These are phyloP conservation scores for Phytopythium litorale DNA, from an alignment of 352 stramenopile genomes.

Conservation along the genomic window DNA sequence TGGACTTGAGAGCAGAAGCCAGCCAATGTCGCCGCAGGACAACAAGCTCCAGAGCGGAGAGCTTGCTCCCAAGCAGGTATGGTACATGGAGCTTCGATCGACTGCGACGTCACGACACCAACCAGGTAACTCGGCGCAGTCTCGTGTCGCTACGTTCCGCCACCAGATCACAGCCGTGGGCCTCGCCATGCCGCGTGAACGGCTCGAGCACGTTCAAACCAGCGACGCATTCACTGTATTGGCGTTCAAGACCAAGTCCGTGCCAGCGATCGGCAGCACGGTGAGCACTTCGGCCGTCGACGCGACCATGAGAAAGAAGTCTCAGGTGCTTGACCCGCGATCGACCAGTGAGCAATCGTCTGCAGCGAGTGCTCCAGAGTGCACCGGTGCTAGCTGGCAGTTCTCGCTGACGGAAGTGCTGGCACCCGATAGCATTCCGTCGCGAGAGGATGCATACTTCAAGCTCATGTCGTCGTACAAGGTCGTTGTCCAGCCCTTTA, in stretches of 20 bases:
- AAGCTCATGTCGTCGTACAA: constrained; percentile 60
- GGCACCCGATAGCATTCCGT: constrained; percentile 32
- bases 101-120: background rate
- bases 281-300: background rate
- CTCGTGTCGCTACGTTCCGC: constrained; percentile 22
- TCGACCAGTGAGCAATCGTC: background rate
- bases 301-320: background rate
- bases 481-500: constrained; percentile 24
- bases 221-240: constrained; percentile 48
- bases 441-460: constrained; percentile 41
- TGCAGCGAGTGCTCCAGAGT: background rate
- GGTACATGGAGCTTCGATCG: constrained; percentile 40
- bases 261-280: constrained; percentile 1
- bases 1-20: constrained; percentile 10
- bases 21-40: background rate
- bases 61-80: constrained; percentile 26
- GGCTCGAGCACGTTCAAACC: constrained; percentile 29
- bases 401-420: constrained; percentile 32
- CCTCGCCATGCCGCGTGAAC: constrained; percentile 21
- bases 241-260: constrained; percentile 40
- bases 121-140: background rate
- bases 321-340: background rate
- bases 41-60: background rate
- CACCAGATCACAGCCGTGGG: constrained; percentile 22
- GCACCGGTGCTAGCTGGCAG: constrained; percentile 24